Conservation (phyloP, 176 grass and related monocot species). For the Aegilops speltoides region DNA sequence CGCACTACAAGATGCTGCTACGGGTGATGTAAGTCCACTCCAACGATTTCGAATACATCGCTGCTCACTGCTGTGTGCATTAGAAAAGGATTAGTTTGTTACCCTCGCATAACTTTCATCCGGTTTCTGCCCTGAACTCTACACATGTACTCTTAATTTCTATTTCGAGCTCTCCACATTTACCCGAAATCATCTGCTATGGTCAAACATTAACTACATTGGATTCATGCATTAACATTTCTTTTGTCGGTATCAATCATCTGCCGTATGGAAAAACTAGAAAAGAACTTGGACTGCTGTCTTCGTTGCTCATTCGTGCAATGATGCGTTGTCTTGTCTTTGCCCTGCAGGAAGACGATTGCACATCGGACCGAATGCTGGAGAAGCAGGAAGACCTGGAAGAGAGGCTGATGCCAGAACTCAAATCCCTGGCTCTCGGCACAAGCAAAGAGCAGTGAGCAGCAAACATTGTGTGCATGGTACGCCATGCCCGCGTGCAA, state of each 20-base stretch:
- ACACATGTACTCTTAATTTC: not conserved
- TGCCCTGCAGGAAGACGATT: slow-evolving; percentile 62
- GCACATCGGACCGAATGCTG: slow-evolving; percentile 56
- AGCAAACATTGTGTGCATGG: not conserved
- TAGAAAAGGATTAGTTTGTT: not conserved
- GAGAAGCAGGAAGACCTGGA: slow-evolving; percentile 71
- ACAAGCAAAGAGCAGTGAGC: slow-evolving; percentile 42
- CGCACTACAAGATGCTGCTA: slow-evolving; percentile 81
- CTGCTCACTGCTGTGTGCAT: not conserved
- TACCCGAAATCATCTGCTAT: not conserved
- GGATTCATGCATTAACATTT: not conserved
- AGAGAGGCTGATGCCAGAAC: slow-evolving; percentile 74
- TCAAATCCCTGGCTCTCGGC: slow-evolving; percentile 73
- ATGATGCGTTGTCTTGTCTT: not conserved
- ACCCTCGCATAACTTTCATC: not conserved
- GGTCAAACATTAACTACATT: not conserved
- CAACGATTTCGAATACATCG: not conserved
- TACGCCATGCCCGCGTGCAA: not conserved
- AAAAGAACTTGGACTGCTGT: not conserved
- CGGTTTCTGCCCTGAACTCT: not conserved
- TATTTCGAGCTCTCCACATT: not conserved
- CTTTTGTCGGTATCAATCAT: not conserved
- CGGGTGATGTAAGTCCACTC: slow-evolving; percentile 65
- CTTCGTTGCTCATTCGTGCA: too few species aligned
- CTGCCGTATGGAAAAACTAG: not conserved